Conservation (phyloP, 106 monocot genomes). For the Triglochin maritima region DNA sequence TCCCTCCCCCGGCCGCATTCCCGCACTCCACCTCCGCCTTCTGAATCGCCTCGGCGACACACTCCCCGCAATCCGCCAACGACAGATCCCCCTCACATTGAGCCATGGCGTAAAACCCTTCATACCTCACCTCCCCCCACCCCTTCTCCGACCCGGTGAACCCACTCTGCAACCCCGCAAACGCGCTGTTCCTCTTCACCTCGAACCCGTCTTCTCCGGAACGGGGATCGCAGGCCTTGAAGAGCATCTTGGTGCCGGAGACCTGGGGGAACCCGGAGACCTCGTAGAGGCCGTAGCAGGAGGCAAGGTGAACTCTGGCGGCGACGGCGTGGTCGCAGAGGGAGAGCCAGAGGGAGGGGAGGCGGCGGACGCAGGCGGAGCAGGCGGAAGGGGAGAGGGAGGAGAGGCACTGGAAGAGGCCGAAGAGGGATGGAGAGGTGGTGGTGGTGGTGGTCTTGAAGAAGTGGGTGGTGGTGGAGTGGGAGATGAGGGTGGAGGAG, state of each 20-base stretch:
- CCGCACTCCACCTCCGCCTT: constrained; percentile 94
- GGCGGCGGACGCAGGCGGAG: constrained; percentile 53
- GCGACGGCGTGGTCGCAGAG: constrained; percentile 66
- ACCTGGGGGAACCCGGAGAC: constrained; percentile 67
- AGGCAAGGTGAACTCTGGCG: constrained; percentile 71
- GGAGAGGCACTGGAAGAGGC: constrained; percentile 91
- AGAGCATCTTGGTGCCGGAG: constrained; percentile 41
- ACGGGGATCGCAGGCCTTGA: constrained; percentile 9
- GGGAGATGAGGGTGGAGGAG: constrained; percentile 43
- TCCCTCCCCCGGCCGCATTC: constrained; percentile 64
- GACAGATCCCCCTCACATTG: constrained; percentile 95
- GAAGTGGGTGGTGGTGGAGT: constrained; percentile 59
- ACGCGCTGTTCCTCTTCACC: constrained; percentile 65
- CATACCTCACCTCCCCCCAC: constrained; percentile 48
- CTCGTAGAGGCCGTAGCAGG: constrained; percentile 85
- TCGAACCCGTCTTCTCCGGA: constrained; percentile 37
- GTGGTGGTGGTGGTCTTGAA: constrained; percentile 65
- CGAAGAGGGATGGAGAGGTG: constrained; percentile 30
- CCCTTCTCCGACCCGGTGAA: constrained; percentile 6
- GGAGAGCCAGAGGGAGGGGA: constrained; percentile 41
- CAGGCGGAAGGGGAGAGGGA: constrained; percentile 60
- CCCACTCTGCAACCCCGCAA: constrained; percentile 64
- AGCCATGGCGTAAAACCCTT: constrained; percentile 73
- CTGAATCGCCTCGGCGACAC: constrained; percentile 79
- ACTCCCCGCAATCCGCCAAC: constrained; percentile 58